Conservation (phyloP, 1,139 yeast species). For the Yamadazyma trypodendri region DNA sequence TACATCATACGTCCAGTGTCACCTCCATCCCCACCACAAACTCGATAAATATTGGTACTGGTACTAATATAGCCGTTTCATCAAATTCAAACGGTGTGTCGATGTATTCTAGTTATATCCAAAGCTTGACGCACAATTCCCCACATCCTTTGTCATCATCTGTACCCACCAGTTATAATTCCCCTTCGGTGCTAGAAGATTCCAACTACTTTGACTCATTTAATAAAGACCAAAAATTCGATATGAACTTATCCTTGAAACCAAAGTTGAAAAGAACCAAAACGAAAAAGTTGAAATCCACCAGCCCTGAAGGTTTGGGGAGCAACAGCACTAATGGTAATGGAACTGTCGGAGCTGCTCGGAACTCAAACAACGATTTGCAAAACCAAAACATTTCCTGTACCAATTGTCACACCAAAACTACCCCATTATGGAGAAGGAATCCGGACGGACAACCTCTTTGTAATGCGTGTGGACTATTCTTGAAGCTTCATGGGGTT, state of each 20-base stretch:
- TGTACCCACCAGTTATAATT: slow-evolving; percentile 13
- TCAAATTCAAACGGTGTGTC: slow-evolving; percentile 1
- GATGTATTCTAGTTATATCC: slow-evolving; percentile 4
- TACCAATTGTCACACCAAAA: slow-evolving; percentile 53
- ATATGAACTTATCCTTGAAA: slow-evolving; percentile 10
- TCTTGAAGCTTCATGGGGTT: slow-evolving; percentile 56
- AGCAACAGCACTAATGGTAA: background rate
- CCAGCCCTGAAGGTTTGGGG: slow-evolving; percentile 9
- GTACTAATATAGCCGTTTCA: background rate
- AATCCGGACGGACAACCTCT: slow-evolving; percentile 56
- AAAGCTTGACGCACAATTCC: slow-evolving; percentile 2
- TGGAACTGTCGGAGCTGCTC: background rate
- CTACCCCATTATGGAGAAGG: slow-evolving; percentile 61
- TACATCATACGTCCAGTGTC: slow-evolving; percentile 7
- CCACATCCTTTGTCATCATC: slow-evolving; percentile 12
- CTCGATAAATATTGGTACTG: background rate
- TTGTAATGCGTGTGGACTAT: slow-evolving; percentile 62
- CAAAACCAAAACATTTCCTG: slow-evolving; percentile 23
- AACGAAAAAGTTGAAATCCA: slow-evolving; percentile 11
- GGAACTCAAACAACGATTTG: slow-evolving; percentile 6
- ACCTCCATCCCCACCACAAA: slow-evolving; percentile 5
- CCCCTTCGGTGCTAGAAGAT: slow-evolving; percentile 15
- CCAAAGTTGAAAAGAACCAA: slow-evolving; percentile 15
- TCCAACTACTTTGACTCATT: slow-evolving; percentile 14
- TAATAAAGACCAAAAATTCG: slow-evolving; percentile 10